These are phyloP conservation scores for Zasmidium cellare DNA, from an alignment of 2,329 filamentous ascomycete species.

Conservation along the genomic window DNA sequence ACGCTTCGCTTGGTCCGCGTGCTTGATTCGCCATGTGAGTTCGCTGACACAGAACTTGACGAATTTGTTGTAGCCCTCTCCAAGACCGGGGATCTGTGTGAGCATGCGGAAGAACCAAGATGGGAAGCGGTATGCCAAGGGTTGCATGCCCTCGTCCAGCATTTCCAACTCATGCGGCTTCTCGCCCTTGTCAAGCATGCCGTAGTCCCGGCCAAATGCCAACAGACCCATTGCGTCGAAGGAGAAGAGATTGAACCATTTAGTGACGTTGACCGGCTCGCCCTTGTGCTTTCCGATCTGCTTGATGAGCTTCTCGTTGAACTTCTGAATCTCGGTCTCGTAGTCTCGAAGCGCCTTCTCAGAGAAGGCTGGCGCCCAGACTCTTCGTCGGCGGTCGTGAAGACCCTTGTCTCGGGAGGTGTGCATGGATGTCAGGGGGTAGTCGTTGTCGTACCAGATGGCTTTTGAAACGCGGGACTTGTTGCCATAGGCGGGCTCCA, in stretches of 20 bases:
- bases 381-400: conserved; percentile 43
- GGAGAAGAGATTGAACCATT: conserved; percentile 45
- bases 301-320: conserved; percentile 39
- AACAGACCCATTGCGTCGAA: conserved; percentile 51
- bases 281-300: conserved; percentile 31
- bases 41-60: conserved; percentile 39
- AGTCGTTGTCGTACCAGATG: conserved; percentile 42
- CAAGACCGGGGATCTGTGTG: conserved; percentile 36
- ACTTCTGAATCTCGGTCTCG: conserved; percentile 39
- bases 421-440: conserved; percentile 40
- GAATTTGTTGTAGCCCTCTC: conserved; percentile 38
- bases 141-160: conserved; percentile 38
- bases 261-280: conserved; percentile 38
- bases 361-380: conserved; percentile 46
- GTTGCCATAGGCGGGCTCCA: conserved; percentile 41
- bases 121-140: conserved; percentile 31
- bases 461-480: conserved; percentile 44
- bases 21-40: conserved; percentile 36
- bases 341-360: conserved; percentile 44
- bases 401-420: conserved; percentile 37
- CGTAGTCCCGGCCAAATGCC: conserved; percentile 45
- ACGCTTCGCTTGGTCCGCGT: conserved; percentile 23
- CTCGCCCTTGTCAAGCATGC: conserved; percentile 39
- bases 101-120: conserved; percentile 40
- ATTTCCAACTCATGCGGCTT: conserved; percentile 39